Evolutionary conservation across 257 asterid species (phyloP), one percentile per base, ranked within the genome.

Genomic region (Solanum pinnatisectum): DNA sequence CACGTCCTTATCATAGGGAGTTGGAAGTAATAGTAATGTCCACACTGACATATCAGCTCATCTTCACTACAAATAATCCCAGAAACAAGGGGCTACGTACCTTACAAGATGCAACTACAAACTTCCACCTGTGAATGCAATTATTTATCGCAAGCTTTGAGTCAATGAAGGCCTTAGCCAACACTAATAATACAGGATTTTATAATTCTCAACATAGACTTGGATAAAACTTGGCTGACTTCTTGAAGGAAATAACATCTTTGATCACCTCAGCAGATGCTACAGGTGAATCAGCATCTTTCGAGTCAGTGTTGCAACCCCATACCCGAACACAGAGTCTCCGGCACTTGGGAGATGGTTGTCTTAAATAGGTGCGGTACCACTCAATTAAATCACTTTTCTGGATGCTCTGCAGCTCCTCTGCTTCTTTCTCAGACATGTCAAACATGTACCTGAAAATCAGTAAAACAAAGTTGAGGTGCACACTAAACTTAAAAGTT

Each of bases 391-490:
- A 88, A 87, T 97, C 98, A 33, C 49, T 89, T 93, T 95, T 97
- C 46, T 86, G 82, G 82, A 96, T 90, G 79, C 92, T 88, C 63
- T 81, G 86, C 22, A 97, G 95, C 90, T 91, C 98, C 88, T 91
- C 92, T 7, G 95, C 98, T 93, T 97, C 99, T 91, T 93, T 95
- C 92, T 87, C 90, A 15, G 96, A 93, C 88, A 96, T 63, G 91
- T 97, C 98, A 85, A 97, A 97, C 98, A 97, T 95, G 89, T 96
- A 97, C 98, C 99, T 97, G 94, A 89, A 88, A 92, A 36, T 78
- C 89, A 92, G 65, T 60, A 44, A 49, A 40, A 33, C 86, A 52
- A 8, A 16, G 84, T 83, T 70, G 70, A 71, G n/a, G 27, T 16
- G 49, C 83, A 85, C 52, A 8, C 77, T 84, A 84, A 37, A 78